Base-by-base conservation (phyloP, 1,284 basidiomycete species). In the Grifola frondosa region DNA sequence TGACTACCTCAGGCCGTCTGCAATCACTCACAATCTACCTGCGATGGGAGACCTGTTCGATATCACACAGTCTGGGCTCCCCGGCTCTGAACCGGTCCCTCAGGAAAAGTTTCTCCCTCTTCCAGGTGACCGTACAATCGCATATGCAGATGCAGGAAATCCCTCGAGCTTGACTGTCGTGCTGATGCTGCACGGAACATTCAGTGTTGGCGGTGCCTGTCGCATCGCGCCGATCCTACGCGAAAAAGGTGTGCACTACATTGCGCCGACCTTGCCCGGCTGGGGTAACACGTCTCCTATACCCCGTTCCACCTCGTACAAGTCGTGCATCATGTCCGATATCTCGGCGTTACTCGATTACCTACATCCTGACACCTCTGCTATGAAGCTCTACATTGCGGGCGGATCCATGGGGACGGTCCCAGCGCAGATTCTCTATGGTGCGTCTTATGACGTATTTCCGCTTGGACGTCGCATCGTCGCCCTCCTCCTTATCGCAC, bases 371-470 rank as follows among this genome's bases (percentile, higher is more conserved):
- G 44, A 26, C 21, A 23, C 35, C 13, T 37, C 57, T 11, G 52
- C 67, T 11, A 65, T 78, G 30, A 68, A 63, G 48, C 63, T 81
- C 30, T 79, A 75, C 61, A 48, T 80, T 37, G 61, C 65, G 5
- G 80, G 75, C 1, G 74, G 76, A 11, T 77, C 76, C 6, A 77
- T 72, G 46, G 81, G 80, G 17, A 75, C 74, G 0, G 67, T 71
- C 5, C 62, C 72, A 6, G 75, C 79, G 0, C 80, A 82, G 62
- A 76, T 81, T 25, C 55, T 83, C 19, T 80, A 75, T 46, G 77
- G 74, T 4, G 69, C 76, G 0, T 54, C 74, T 0, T 73, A 73
- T 58, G 67, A 73, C 50, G 51, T 61, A 15, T 81, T 82, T 51
- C 77, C 78, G 3, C 66, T 70, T 20, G 75, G 74, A 12, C 59